phyloP scores from a whole-genome alignment of 306 rosid species.

The Pyrus betulifolia region DNA sequence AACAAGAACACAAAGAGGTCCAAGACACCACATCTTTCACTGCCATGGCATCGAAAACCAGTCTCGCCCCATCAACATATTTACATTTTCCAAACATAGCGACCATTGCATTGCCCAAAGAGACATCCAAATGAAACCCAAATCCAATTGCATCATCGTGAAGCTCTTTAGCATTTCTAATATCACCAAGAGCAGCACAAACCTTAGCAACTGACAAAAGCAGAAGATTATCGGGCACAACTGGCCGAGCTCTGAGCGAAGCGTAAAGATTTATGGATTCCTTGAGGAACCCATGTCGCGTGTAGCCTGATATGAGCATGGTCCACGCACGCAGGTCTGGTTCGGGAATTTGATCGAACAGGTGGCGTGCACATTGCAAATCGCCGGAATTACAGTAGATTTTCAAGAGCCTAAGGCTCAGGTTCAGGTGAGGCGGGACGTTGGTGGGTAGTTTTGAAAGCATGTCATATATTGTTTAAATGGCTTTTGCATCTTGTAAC shows the following conservation, averaged over 20 bases:
- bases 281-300: conserved; percentile 23
- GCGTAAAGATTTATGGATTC: conserved; percentile 31
- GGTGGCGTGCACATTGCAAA: too few species aligned
- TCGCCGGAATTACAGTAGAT: too few species aligned
- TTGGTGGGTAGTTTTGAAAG: too few species aligned
- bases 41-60: neutral
- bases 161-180: neutral
- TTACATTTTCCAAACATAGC: conserved; percentile 10
- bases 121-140: neutral
- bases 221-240: conserved; percentile 19
- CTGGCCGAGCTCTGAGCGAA: conserved; percentile 13
- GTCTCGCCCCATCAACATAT: neutral
- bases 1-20: neutral
- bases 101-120: conserved; percentile 9
- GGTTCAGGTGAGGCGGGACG: too few species aligned
- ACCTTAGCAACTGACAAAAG: conserved; percentile 36
- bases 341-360: too few species aligned
- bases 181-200: conserved; percentile 36
- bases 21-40: conserved; percentile 2
- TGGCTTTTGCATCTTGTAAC: too few species aligned
- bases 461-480: too few species aligned
- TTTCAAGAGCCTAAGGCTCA: too few species aligned
- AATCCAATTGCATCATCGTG: neutral
- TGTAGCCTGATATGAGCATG: conserved; percentile 35
- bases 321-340: conserved; percentile 33